Percentiles rank a stretch among this genome's conserved stretches.
Conservation (phyloP, 129 eudicot genomes). For the Artemisia tridentata region DNA sequence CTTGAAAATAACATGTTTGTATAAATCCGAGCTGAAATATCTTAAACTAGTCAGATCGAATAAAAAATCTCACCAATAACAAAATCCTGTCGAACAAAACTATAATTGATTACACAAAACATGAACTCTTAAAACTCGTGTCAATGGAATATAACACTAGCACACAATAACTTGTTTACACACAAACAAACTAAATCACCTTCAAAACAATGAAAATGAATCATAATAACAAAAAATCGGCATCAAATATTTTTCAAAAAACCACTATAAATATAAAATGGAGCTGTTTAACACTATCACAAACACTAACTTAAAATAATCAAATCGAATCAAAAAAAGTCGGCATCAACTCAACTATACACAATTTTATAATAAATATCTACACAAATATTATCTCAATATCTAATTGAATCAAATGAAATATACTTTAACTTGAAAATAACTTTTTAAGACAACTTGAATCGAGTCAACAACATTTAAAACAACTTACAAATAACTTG, state of each 20-base stretch:
- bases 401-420: not conserved
- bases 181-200: not conserved
- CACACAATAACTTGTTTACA: constrained; percentile 1
- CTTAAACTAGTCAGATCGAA: not conserved
- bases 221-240: no score
- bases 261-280: no score
- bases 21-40: not conserved
- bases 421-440: no score
- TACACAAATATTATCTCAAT: no score
- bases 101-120: no score
- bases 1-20: not conserved
- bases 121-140: not conserved
- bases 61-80: constrained; percentile 4
- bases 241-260: not conserved
- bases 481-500: constrained; percentile 7
- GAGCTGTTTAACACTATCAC: no score
- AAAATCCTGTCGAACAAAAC: no score
- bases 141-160: not conserved
- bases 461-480: not conserved
- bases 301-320: no score
- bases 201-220: no score
- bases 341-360: not conserved
- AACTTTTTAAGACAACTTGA: not conserved
- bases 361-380: not conserved
- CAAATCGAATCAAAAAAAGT: not conserved